These are phyloP conservation scores for Shiraia bambusicola DNA, from an alignment of 2,329 filamentous ascomycete species.

Conservation along the genomic window DNA sequence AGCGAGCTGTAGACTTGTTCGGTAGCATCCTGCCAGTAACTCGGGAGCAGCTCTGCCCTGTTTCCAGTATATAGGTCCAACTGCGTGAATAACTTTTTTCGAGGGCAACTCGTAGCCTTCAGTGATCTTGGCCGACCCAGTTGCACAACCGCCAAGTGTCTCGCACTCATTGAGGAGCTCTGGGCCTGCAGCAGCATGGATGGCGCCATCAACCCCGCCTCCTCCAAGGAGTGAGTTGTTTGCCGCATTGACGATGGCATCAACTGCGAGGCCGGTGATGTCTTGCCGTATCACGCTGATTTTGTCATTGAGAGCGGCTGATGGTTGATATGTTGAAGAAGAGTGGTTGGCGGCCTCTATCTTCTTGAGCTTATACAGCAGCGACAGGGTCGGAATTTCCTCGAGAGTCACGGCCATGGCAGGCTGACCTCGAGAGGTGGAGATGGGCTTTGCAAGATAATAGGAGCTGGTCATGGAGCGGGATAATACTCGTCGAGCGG, in stretches of 20 bases:
- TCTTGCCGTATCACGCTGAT: constrained; percentile 72
- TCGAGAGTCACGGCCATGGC: constrained; percentile 41
- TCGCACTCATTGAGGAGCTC: constrained; percentile 69
- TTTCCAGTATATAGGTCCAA: constrained; percentile 74
- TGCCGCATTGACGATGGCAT: constrained; percentile 91
- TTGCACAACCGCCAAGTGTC: constrained; percentile 70
- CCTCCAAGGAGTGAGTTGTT: constrained; percentile 78
- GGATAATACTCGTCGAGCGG: background rate
- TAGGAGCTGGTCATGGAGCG: constrained; percentile 26
- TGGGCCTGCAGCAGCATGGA: constrained; percentile 78
- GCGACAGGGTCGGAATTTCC: constrained; percentile 63
- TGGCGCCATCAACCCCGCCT: constrained; percentile 77
- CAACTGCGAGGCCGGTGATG: constrained; percentile 76
- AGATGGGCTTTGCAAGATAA: constrained; percentile 22
- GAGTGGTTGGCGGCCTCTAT: constrained; percentile 42
- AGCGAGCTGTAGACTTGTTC: constrained; percentile 70
- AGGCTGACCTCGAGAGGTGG: constrained; percentile 4
- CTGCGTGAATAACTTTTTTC: constrained; percentile 81
- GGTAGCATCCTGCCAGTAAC: constrained; percentile 67
- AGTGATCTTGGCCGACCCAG: constrained; percentile 83
- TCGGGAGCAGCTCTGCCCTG: constrained; percentile 43
- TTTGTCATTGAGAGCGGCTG: constrained; percentile 59
- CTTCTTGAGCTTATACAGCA: constrained; percentile 64
- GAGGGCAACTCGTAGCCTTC: constrained; percentile 73
- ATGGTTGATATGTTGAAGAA: constrained; percentile 17